A percentile compares a stretch with the other conserved stretches of the same genome.
These are phyloP conservation scores for Penicillium sp. DNA, from an alignment of 2,329 filamentous ascomycete genomes.

Conservation along the genomic window DNA sequence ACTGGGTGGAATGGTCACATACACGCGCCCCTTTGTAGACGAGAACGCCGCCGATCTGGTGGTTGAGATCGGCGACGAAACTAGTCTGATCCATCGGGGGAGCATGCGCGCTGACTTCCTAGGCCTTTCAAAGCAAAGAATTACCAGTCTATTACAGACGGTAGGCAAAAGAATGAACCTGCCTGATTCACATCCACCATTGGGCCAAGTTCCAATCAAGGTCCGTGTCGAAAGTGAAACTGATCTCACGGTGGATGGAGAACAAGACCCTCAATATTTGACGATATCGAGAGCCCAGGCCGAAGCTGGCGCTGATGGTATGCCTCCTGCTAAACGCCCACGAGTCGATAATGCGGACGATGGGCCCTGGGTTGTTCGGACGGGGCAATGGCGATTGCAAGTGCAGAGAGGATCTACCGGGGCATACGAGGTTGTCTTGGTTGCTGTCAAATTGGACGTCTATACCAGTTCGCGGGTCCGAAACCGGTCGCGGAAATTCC, in stretches of 20 bases:
- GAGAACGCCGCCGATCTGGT: slow-evolving; percentile 70
- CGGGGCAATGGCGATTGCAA: slow-evolving; percentile 69
- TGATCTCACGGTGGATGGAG: slow-evolving; percentile 45
- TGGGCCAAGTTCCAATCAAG: slow-evolving; percentile 65
- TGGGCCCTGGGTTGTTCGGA: slow-evolving; percentile 62
- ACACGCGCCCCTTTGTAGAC: slow-evolving; percentile 84
- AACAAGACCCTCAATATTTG: slow-evolving; percentile 19
- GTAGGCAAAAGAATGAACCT: slow-evolving; percentile 77
- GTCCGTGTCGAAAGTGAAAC: slow-evolving; percentile 58
- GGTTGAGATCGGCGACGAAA: slow-evolving; percentile 72
- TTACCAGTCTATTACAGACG: slow-evolving; percentile 74
- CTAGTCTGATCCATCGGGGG: slow-evolving; percentile 57
- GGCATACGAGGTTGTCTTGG: slow-evolving; percentile 68
- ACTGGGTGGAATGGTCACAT: slow-evolving; percentile 64
- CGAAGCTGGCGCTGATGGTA: slow-evolving; percentile 16
- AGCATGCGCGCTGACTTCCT: slow-evolving; percentile 69
- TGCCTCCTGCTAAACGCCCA: slow-evolving; percentile 38
- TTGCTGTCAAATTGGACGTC: slow-evolving; percentile 75
- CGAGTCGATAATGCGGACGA: slow-evolving; percentile 46
- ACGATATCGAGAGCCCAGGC: slow-evolving; percentile 40
- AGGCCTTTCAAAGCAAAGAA: slow-evolving; percentile 65
- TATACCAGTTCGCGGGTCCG: slow-evolving; percentile 64
- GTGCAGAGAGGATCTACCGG: slow-evolving; percentile 55
- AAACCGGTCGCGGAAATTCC: slow-evolving; percentile 66
- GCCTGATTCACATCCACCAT: slow-evolving; percentile 59